These are phyloP conservation scores for Claviceps paspali DNA, from an alignment of 2,329 filamentous ascomycete species.

Conservation along the genomic window DNA sequence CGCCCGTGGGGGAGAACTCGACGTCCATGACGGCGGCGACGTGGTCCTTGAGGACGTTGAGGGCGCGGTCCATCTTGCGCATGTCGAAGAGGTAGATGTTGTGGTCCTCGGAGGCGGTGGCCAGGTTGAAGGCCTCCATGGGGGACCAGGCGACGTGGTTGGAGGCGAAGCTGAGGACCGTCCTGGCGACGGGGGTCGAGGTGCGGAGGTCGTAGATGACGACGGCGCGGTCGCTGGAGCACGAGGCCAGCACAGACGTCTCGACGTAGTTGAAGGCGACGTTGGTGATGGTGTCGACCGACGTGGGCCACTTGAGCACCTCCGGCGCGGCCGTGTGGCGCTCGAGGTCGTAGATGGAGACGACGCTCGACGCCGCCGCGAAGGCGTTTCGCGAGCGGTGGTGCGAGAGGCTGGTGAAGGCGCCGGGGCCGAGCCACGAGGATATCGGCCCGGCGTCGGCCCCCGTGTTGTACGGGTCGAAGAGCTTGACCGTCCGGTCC, in stretches of 20 bases:
- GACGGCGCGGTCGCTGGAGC: slow-evolving; percentile 70
- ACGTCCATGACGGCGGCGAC: slow-evolving; percentile 90
- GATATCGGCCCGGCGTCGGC: slow-evolving; percentile 56
- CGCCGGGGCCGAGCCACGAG: slow-evolving; percentile 69
- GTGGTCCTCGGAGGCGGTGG: slow-evolving; percentile 86
- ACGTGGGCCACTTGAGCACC: slow-evolving; percentile 73
- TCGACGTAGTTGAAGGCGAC: slow-evolving; percentile 89
- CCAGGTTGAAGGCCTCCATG: slow-evolving; percentile 93
- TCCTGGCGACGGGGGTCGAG: slow-evolving; percentile 65
- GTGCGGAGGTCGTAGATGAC: slow-evolving; percentile 89
- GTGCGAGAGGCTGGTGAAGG: slow-evolving; percentile 72
- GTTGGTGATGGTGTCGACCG: slow-evolving; percentile 77
- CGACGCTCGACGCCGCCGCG: slow-evolving; percentile 62
- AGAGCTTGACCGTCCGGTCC: slow-evolving; percentile 79
- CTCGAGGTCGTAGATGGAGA: slow-evolving; percentile 80
- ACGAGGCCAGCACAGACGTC: slow-evolving; percentile 76
- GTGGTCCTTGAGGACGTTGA: slow-evolving; percentile 83
- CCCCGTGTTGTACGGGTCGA: slow-evolving; percentile 68
- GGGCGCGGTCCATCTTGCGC: slow-evolving; percentile 70
- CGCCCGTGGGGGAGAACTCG: slow-evolving; percentile 85
- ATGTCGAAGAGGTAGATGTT: slow-evolving; percentile 84
- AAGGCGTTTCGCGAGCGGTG: slow-evolving; percentile 69
- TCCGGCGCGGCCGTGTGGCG: slow-evolving; percentile 69
- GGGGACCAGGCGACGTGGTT: slow-evolving; percentile 89
- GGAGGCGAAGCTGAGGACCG: slow-evolving; percentile 64